Evolutionary conservation across 345 rosid species (phyloP), one percentile per base, ranked within the genome.

Genomic region (Triadica sebifera): DNA sequence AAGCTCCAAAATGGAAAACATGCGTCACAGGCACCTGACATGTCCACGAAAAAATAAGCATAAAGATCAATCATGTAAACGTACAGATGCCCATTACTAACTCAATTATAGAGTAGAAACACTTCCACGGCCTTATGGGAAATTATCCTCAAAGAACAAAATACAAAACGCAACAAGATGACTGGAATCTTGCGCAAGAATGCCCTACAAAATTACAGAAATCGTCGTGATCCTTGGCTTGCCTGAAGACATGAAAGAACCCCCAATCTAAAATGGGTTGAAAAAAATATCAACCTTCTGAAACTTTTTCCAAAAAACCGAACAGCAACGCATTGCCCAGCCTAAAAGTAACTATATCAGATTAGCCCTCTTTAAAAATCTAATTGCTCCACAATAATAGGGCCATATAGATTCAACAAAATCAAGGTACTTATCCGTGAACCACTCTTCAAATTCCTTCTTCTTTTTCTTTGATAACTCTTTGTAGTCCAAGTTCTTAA

Each of bases 361-460:
- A 81, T 92, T 89, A 72, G 97, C 97, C 86, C 89, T 94, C 85
- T 94, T 94, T 34, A 94, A 85, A 81, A 92, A 94, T 80, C 98
- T 86, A 84, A 94, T 87, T 51, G 97, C 90, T 83, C 95, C 85
- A 83, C 98, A 94, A 82, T 94, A 92, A 79, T 81, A 84, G n/a
- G 97, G 97, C 97, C 98, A 94, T 81, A 94, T 76, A 41, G 92
- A 89, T 75, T 94, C 97, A 73, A 94, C 84, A 72, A 72, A 92
- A 75, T 90, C 97, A 83, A 94, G 70, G 81, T 89, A 87, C 79
- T 70, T 85, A 84, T 94, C 98, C 81, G 72, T 24, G 78, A 86
- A 13, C 95, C 92, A 88, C 41, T 65, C 91, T 84, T 79, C 81
- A 47, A 92, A 67, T 78, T 77, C 88, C 83, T 83, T 83, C 79